Evolutionary conservation across 345 rosid species (phyloP), one percentile per base, ranked within the genome.

Genomic region (Euphorbia peplus): DNA sequence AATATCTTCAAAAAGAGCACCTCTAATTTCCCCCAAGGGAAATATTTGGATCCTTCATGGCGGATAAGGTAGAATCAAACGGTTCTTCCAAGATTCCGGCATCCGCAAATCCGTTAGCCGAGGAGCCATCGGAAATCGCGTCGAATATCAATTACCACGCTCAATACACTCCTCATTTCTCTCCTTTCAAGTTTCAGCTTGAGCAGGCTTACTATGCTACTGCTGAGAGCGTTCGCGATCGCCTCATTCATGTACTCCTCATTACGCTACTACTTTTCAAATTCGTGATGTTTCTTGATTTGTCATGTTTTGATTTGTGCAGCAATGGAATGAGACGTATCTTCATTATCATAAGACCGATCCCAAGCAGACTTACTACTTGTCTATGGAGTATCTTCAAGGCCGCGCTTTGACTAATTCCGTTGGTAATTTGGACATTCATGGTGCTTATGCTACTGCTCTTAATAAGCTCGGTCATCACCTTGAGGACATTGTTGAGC

Each of bases 371-470:
- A 91, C 95, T 0, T 95, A 95, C 68, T 95, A 95, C 84, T 78
- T 93, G 66, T 93, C 98, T 29, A 93, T 93, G 98, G 97, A 93
- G 70, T 93, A 82, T 78, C 98, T 91, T 69, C 98, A 93, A 89
- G 98, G 98, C 48, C 86, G 98, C 59, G 90, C 97, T 71, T 79
- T 93, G 84, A 89, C 85, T 3, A 93, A 91, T 73, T 95, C 97
- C 0, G 85, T 93, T 69, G 98, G 98, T 51, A 95, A 86, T 65
- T 82, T 95, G 52, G 80, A 80, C 57, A 73, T 91, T 78, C 80
- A 80, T 69, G 83, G 86, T 80, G 91, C 96, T 14, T 89, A 95
- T 76, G 91, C 89, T 55, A 88, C 83, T 64, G 99, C 97, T 62
- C 71, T 95, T 13, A 88, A 83, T 51, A 83, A 79, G 70, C 73